Conservation (phyloP, 1,139 yeast genomes). For the Hyphopichia khmerensis region DNA sequence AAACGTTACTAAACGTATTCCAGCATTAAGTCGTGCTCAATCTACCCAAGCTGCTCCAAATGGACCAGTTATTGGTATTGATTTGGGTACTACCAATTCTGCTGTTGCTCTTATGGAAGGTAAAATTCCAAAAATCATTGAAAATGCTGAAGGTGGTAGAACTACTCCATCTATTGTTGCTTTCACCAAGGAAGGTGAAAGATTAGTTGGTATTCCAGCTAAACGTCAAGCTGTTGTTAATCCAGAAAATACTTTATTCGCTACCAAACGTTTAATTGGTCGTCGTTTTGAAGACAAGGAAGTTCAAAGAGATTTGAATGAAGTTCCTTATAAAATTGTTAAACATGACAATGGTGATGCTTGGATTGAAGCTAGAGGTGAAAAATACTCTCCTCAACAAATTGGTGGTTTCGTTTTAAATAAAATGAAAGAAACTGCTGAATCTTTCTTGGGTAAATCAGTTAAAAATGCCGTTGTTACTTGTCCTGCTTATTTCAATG, state of each 20-base stretch:
- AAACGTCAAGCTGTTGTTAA: slow-evolving; percentile 96
- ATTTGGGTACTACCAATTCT: slow-evolving; percentile 98
- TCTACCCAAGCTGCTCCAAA: slow-evolving; percentile 51
- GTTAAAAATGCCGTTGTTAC: slow-evolving; percentile 91
- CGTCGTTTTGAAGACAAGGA: slow-evolving; percentile 95
- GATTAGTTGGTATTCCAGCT: slow-evolving; percentile 94
- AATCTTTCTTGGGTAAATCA: slow-evolving; percentile 80
- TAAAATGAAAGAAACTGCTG: slow-evolving; percentile 98
- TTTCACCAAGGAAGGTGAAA: slow-evolving; percentile 84
- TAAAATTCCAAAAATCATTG: slow-evolving; percentile 91
- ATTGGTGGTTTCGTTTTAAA: slow-evolving; percentile 95
- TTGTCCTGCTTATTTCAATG: slow-evolving; percentile 97
- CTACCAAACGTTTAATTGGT: slow-evolving; percentile 96
- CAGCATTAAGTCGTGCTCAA: slow-evolving; percentile 52
- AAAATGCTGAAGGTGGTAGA: slow-evolving; percentile 97
- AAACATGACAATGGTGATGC: slow-evolving; percentile 98
- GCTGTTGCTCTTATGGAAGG: slow-evolving; percentile 99
- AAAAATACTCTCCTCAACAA: slow-evolving; percentile 93
- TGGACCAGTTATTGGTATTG: slow-evolving; percentile 95
- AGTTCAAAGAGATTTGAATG: slow-evolving; percentile 94
- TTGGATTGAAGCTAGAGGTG: slow-evolving; percentile 97
- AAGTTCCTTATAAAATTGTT: slow-evolving; percentile 96
- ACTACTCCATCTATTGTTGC: slow-evolving; percentile 96
- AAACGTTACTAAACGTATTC: slow-evolving; percentile 44
- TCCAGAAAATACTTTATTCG: slow-evolving; percentile 91